phyloP scores from a whole-genome alignment of 441 rosid genomes.

The Pelargonium australe region DNA sequence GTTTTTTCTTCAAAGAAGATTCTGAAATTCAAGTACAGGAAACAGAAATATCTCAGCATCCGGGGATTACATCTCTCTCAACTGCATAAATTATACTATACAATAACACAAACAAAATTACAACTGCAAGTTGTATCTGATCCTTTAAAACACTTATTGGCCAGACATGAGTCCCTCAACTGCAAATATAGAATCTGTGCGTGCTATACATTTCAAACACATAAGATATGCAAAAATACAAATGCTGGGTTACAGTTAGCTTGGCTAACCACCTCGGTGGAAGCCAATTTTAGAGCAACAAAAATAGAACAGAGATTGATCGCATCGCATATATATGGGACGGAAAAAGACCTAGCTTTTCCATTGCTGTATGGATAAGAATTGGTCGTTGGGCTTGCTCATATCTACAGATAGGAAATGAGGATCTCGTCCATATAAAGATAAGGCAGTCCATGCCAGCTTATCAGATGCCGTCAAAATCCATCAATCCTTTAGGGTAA shows the following conservation, averaged over 20 bases:
- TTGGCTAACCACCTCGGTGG: constrained; percentile 12
- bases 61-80: constrained; percentile 6
- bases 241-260: constrained; percentile 10
- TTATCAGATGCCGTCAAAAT: constrained; percentile 6
- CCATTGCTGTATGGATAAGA: constrained; percentile 17
- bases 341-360: constrained; percentile 16
- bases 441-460: constrained; percentile 12
- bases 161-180: constrained; percentile 12
- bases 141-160: too few relatives aligned
- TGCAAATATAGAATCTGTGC: constrained; percentile 21
- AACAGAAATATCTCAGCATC: too few relatives aligned
- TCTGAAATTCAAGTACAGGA: too few relatives aligned
- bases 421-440: not conserved
- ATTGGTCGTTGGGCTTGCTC: constrained; percentile 16
- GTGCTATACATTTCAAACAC: constrained; percentile 30
- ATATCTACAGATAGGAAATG: constrained; percentile 5
- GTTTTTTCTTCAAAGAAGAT: too few relatives aligned
- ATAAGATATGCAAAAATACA: not conserved
- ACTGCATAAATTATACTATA: constrained; percentile 21
- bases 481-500: constrained; percentile 18
- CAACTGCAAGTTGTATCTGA: constrained; percentile 9
- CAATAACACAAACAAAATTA: constrained; percentile 13
- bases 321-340: constrained; percentile 17
- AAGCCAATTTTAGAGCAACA: constrained; percentile 15
- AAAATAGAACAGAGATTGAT: constrained; percentile 17